phyloP scores from a whole-genome alignment of 352 stramenopile genomes.

The Pythium myriotylum region DNA sequence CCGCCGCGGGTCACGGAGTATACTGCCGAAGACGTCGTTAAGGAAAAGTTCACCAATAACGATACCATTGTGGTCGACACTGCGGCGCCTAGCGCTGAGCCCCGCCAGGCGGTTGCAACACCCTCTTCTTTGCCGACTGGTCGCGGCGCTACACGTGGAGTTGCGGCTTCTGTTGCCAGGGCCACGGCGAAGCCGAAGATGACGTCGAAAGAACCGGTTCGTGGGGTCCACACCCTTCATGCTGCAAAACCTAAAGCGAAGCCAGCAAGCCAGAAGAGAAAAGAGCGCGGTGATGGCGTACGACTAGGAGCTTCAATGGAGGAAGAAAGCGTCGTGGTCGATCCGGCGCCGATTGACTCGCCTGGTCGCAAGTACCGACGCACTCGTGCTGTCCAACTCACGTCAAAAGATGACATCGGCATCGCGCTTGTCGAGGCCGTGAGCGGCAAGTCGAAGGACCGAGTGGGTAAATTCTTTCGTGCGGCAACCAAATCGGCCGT shows the following conservation, averaged over 20 bases:
- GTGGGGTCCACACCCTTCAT: slow-evolving; percentile 60
- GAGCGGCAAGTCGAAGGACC: slow-evolving; percentile 51
- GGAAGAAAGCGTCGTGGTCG: slow-evolving; percentile 16
- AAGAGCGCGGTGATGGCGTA: slow-evolving; percentile 51
- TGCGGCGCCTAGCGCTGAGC: slow-evolving; percentile 20
- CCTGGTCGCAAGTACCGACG: slow-evolving; percentile 52
- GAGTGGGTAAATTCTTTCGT: slow-evolving; percentile 79
- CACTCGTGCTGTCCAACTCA: slow-evolving; percentile 57
- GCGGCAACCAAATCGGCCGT: slow-evolving; percentile 74
- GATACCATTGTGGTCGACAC: slow-evolving; percentile 69
- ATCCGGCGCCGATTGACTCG: slow-evolving; percentile 7
- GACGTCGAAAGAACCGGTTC: slow-evolving; percentile 13
- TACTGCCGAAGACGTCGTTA: slow-evolving; percentile 37
- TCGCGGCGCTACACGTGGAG: slow-evolving; percentile 9
- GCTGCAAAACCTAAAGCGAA: slow-evolving; percentile 10
- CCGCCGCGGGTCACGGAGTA: slow-evolving; percentile 52
- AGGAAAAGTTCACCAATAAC: slow-evolving; percentile 61
- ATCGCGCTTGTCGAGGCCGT: slow-evolving; percentile 66
- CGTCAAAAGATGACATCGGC: slow-evolving; percentile 80
- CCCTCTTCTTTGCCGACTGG: slow-evolving; percentile 8
- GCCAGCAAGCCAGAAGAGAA: slow-evolving; percentile 11
- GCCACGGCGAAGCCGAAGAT: slow-evolving; percentile 13
- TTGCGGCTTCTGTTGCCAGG: slow-evolving; percentile 26
- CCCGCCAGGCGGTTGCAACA: slow-evolving; percentile 16
- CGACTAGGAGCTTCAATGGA: slow-evolving; percentile 63